Evolutionary conservation across 441 rosid species (phyloP).

Genomic region (Aleurites moluccanus): DNA sequence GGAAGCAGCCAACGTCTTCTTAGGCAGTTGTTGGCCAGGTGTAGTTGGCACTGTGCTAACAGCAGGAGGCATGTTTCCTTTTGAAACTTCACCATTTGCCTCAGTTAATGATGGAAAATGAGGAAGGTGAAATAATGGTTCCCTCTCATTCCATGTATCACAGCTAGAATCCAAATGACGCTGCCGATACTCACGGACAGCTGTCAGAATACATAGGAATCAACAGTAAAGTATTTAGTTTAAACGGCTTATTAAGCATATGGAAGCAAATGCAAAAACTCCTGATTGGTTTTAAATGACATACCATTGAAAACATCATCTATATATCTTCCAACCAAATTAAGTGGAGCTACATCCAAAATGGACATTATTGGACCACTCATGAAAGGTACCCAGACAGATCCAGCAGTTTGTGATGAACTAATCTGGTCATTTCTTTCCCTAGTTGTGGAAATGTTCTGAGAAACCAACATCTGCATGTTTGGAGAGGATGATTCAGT

Average conservation of each 20-base stretch:
- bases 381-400: conserved; percentile 50
- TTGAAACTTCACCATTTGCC: conserved; percentile 41
- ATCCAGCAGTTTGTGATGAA: conserved; percentile 32
- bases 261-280: neutral
- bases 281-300: conserved; percentile 22
- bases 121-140: conserved; percentile 72
- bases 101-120: conserved; percentile 34
- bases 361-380: conserved; percentile 50
- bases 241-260: neutral
- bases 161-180: conserved; percentile 54
- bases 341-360: conserved; percentile 65
- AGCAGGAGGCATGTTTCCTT: conserved; percentile 33
- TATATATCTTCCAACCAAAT: conserved; percentile 57
- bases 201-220: conserved; percentile 47
- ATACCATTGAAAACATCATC: conserved; percentile 69
- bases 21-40: conserved; percentile 52
- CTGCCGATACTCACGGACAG: conserved; percentile 59
- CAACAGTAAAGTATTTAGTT: conserved; percentile 8
- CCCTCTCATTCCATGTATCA: conserved; percentile 58
- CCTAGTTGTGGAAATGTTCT: conserved; percentile 23
- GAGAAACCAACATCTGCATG: conserved; percentile 33
- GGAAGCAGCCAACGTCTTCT: conserved; percentile 85
- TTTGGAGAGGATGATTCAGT: conserved; percentile 30
- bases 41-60: conserved; percentile 34
- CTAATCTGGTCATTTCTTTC: conserved; percentile 27